A percentile compares a stretch with the other conserved stretches of the same genome.
Evolutionary conservation across 163 green algal genomes (phyloP).

Genomic region (Prototheca wickerhamii): DNA sequence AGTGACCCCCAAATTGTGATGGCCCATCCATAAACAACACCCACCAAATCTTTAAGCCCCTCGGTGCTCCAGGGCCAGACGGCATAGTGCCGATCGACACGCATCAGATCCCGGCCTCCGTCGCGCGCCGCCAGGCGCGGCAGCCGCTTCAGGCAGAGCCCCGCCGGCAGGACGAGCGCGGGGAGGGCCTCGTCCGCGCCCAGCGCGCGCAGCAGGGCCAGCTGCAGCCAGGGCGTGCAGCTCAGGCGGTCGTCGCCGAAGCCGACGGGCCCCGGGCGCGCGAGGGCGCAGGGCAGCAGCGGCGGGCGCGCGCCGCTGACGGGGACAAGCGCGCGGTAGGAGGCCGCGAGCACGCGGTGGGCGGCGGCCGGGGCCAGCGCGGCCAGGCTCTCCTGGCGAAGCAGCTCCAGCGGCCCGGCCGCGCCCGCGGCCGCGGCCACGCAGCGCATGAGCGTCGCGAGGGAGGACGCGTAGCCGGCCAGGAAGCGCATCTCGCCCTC

Average conservation of each 20-base stretch:
- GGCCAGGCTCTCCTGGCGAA: constrained; percentile 71
- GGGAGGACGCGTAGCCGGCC: constrained; percentile 26
- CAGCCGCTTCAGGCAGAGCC: constrained; percentile 61
- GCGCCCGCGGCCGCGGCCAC: constrained; percentile 9
- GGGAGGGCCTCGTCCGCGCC: constrained; percentile 23
- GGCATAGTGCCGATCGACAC: too few species aligned
- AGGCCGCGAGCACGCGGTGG: constrained; percentile 57
- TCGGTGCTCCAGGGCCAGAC: too few species aligned
- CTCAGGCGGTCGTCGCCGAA: constrained; percentile 58
- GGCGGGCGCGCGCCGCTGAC: constrained; percentile 63
- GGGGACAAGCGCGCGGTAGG: constrained; percentile 70
- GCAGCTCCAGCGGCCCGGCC: constrained; percentile 56
- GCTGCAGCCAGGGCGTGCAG: constrained; percentile 70
- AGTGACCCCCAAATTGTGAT: too few species aligned
- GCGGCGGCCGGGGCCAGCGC: constrained; percentile 32
- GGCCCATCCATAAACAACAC: too few species aligned
- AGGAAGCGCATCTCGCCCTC: constrained; percentile 79
- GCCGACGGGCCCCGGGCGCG: constrained; percentile 43
- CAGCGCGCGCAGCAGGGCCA: constrained; percentile 56
- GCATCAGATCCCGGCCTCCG: too few species aligned
- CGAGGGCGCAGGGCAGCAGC: constrained; percentile 47
- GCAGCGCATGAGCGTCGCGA: neutral
- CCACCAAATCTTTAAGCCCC: too few species aligned
- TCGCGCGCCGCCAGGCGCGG: too few species aligned
- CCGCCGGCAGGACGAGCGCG: constrained; percentile 54